Percentiles rank a stretch among this genome's conserved stretches.
Conservation (phyloP, 176 grass and related monocot species). For the Triticum urartu region DNA sequence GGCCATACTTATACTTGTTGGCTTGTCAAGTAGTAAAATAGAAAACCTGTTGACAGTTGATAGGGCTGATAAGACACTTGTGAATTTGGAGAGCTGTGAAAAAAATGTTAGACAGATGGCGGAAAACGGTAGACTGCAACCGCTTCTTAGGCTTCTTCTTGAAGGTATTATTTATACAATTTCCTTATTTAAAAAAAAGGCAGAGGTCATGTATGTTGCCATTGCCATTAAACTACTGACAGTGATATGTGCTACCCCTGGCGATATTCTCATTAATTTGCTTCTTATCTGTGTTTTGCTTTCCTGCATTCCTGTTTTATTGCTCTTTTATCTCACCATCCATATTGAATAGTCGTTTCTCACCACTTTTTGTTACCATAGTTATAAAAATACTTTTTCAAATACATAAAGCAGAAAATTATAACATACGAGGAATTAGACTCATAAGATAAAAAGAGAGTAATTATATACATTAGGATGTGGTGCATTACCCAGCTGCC, state of each 20-base stretch:
- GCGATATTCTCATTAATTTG: background rate
- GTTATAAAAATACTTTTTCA: background rate
- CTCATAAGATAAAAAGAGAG: background rate
- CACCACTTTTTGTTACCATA: background rate
- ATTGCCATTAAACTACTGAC: constrained; percentile 1
- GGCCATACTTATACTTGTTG: constrained; percentile 91
- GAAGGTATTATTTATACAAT: constrained; percentile 55
- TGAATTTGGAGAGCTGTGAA: constrained; percentile 87
- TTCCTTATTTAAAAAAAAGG: background rate
- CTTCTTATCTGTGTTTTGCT: background rate
- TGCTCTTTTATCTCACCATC: background rate
- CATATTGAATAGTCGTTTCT: constrained; percentile 5
- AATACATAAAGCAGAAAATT: background rate
- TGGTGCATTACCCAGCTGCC: background rate
- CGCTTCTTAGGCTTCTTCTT: constrained; percentile 89
- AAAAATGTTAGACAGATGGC: constrained; percentile 98
- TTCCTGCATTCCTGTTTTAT: background rate
- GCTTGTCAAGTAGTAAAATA: constrained; percentile 81
- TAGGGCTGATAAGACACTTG: constrained; percentile 73
- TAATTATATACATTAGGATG: background rate
- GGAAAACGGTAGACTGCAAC: constrained; percentile 87
- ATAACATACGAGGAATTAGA: background rate
- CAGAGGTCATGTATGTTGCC: background rate
- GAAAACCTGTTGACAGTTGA: constrained; percentile 67
- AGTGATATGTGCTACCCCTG: background rate